Base-by-base conservation (phyloP, 352 stramenopile species). In the Phytophthora nicotianae region DNA sequence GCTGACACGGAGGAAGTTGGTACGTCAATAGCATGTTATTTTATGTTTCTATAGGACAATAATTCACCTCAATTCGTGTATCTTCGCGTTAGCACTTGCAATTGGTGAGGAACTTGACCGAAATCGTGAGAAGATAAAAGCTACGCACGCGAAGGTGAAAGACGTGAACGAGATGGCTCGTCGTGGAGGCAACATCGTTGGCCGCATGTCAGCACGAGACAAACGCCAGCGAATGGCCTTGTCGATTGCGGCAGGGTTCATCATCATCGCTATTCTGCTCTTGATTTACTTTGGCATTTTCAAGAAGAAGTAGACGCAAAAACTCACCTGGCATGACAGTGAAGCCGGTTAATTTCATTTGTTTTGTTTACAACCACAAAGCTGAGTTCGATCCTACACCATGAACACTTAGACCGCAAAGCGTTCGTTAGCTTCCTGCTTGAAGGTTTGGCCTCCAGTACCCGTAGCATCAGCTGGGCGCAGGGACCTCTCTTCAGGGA, bases 221-320 rank as follows among this genome's bases (percentile, higher is more conserved):
- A 91, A 91, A 71, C 83, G 87, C 4, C 87, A 95, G 63, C 78
- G 80, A 11, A 66, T 77, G 65, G 86, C 86, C 27, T 67, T 95
- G 41, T 82, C 75, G 17, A 75, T 87, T 38, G 87, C 85, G 27
- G 86, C 85, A 8, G 80, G 72, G 29, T 92, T 95, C 64, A 94
- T 95, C 58, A 74, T 80, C 50, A 47, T 95, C 55, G 87, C 87
- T 29, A 95, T 95, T 63, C 47, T 95, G 10, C 68, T 95, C 57
- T 74, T 95, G 56, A 90, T 95, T 74, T 94, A 94, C 79, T 94
- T 92, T 76, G 85, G 85, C 46, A 91, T 95, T 62, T 95, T 95
- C 74, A 92, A 92, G 61, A 92, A 88, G 72, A 90, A 80, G 77
- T 67, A 70, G 35, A 65, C 13, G 7, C 6, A 33, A 26, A 58